A percentile compares a stretch with the other conserved stretches of the same genome.
Evolutionary conservation across 495 filamentous ascomycete genomes (phyloP).

Genomic region (Aspergillus asperescens): DNA sequence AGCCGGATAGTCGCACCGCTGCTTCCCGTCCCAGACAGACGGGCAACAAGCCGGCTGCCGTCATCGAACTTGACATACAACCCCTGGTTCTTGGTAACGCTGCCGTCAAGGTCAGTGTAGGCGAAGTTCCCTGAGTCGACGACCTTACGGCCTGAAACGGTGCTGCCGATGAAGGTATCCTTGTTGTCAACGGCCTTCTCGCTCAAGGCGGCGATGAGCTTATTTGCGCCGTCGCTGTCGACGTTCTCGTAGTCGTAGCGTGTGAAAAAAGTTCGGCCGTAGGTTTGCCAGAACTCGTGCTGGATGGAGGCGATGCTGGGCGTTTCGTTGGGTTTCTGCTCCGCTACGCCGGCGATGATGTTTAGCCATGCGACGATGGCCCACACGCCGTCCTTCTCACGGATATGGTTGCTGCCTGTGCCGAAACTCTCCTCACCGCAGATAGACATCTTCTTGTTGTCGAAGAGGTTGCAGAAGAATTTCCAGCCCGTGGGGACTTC

Average conservation of each 20-base stretch:
- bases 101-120: constrained; percentile 95
- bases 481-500: constrained; percentile 99
- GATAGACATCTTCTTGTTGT: constrained; percentile 95
- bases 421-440: constrained; percentile 98
- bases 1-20: constrained; percentile 93
- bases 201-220: constrained; percentile 72
- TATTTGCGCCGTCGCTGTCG: constrained; percentile 81
- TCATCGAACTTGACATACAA: constrained; percentile 93
- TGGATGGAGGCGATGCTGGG: constrained; percentile 95
- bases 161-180: constrained; percentile 74
- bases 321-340: constrained; percentile 63
- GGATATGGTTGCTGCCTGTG: constrained; percentile 98
- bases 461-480: constrained; percentile 98
- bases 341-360: constrained; percentile 90
- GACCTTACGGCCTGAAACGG: constrained; percentile 75
- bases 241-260: constrained; percentile 98
- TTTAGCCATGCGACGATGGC: constrained; percentile 97
- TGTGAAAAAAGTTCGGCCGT: constrained; percentile 98
- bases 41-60: constrained; percentile 88
- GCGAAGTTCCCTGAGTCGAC: constrained; percentile 89
- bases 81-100: constrained; percentile 91
- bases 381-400: constrained; percentile 98
- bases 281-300: constrained; percentile 93
- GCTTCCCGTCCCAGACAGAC: constrained; percentile 89
- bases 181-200: constrained; percentile 59